Evolutionary conservation across 805 yeast species (phyloP), one percentile per base, ranked within the genome.

Genomic region (Clavispora fructus): DNA sequence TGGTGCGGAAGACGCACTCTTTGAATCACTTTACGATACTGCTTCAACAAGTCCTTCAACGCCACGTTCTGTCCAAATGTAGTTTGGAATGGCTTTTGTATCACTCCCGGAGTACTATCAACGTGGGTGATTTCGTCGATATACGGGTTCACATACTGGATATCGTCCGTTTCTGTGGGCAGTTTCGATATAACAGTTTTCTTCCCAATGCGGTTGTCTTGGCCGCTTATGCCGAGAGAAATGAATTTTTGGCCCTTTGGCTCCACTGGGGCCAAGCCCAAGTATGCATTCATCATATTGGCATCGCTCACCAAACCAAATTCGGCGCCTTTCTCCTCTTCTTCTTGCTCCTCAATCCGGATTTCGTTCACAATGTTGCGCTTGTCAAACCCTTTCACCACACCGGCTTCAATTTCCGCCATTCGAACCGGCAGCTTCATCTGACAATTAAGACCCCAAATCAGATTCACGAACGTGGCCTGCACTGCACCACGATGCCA

Each of bases 301-400:
- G 51, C 57, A 28, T 55, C 54, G 13, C 46, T 40, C 3, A 50
- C 46, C 29, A 44, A 44, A 19, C 49, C 50, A 43, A 38, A 53
- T 7, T 41, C 39, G 4, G 10, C 28, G 8, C 12, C 32, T 29
- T 38, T 17, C 11, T 27, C 46, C 27, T 37, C 17, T 6, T 40
- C 31, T 13, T 37, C 35, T 40, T 35, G 42, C 27, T 39, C 42
- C 6, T 35, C 11, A 48, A 58, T 41, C 12, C 44, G 51, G 8
- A 74, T 56, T 30, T 63, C 66, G 25, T 75, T 70, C 13, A 79
- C 75, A n/a, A 82, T 62, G 39, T 75, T 78, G 46, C 85, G 64
- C 13, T 64, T 61, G 0, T 69, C 47, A 12, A 74, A 75, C 6
- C 69, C 64, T 0, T 72, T 64, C 25, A 82, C 54, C 0, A 75